These are phyloP conservation scores for Anthostomella pinea DNA, from an alignment of 2,329 filamentous ascomycete genomes.

Conservation along the genomic window DNA sequence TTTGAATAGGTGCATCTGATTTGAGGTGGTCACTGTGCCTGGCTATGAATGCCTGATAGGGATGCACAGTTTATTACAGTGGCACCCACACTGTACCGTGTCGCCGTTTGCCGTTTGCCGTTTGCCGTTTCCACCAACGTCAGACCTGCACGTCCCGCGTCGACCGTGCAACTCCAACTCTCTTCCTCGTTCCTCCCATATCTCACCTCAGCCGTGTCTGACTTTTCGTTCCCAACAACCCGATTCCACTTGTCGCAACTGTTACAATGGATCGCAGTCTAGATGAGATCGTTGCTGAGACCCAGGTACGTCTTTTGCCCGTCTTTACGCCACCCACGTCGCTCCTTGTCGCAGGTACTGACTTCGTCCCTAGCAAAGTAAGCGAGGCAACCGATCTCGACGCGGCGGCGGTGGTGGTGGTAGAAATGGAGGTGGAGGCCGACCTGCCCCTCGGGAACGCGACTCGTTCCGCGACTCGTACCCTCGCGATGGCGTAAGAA, in stretches of 20 bases:
- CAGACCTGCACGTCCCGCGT: neutral
- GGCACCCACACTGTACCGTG: neutral
- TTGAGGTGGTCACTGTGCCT: no score
- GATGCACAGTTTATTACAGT: no score
- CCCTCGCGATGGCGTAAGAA: constrained; percentile 84
- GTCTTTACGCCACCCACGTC: neutral
- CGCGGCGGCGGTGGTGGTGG: constrained; percentile 23
- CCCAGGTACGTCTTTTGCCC: constrained; percentile 26
- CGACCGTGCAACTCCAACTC: no score
- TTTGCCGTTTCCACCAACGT: neutral
- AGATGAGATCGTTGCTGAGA: constrained; percentile 35
- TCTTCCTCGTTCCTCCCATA: no score
- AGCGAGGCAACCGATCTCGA: constrained; percentile 27
- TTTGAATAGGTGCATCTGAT: neutral
- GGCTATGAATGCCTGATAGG: no score
- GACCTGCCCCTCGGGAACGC: constrained; percentile 37
- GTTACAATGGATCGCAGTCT: constrained; percentile 34
- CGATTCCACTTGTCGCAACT: no score
- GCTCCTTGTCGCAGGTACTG: no score
- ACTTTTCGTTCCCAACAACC: neutral
- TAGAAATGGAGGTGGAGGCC: constrained; percentile 14
- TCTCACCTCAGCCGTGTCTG: neutral
- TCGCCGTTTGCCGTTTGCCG: neutral
- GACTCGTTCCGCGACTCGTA: constrained; percentile 48
- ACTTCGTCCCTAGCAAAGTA: constrained; percentile 26